Base-by-base conservation (phyloP, 257 asterid species). In the Craterostigma plantagineum region DNA sequence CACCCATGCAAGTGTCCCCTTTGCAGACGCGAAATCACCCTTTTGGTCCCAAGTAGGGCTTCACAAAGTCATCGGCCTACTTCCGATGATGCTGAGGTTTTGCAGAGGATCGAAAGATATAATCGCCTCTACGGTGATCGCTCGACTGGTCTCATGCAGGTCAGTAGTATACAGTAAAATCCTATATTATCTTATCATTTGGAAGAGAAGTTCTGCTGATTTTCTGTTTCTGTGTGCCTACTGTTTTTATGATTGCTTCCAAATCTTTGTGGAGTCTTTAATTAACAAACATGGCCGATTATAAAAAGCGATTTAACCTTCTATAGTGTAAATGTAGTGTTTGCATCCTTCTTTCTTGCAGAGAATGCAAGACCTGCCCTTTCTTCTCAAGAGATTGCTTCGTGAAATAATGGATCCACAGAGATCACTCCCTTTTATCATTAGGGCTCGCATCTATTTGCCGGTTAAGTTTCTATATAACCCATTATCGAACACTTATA, bases 351-450 rank as follows among this genome's bases (percentile, higher is more conserved):
- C 30, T 23, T 58, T 60, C 63, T 16, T 4, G 53, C 95, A 90
- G 98, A 75, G 81, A 66, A 57, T 79, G 75, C 95, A 54, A 71
- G 98, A 90, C 64, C 86, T 90, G 47, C 95, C 98, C 13, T 82
- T 90, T 65, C 95, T 90, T 53, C 81, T 90, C 54, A 71, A 65
- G 78, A 79, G 98, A 56, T 62, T 83, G 64, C 39, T 67, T 34
- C 83, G 90, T 38, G 95, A 90, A 52, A 68, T 83, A 47, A 63
- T 62, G 68, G 71, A 90, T 67, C 95, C 98, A 45, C 94, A 72
- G 58, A 74, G 95, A 59, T 63, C 95, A 46, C 76, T 90, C 43
- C 99, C 99, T 35, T 23, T 77, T 38, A 68, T 79, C 52, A 71
- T 79, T 51, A 65, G 71, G 69, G 81, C 92, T 13, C 87, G 98